Evolutionary conservation across 805 yeast genomes (phyloP).

Genomic region (Saccharomycopsis malanga): DNA sequence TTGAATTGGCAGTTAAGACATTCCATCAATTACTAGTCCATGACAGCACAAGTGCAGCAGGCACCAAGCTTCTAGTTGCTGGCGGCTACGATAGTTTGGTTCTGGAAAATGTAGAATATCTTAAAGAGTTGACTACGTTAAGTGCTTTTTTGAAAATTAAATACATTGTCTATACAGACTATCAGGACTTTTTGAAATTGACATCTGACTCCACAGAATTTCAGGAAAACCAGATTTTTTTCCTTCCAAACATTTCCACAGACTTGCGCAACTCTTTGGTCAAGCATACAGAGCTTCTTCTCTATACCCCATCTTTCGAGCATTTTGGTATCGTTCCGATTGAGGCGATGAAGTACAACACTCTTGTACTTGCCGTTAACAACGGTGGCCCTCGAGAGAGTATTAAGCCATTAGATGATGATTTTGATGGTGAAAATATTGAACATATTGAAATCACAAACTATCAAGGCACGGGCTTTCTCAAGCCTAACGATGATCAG

Average conservation of each 20-base stretch:
- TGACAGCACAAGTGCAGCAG: conserved; percentile 24
- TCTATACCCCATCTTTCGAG: conserved; percentile 87
- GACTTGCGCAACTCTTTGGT: conserved; percentile 57
- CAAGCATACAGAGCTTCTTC: conserved; percentile 46
- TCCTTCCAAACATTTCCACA: conserved; percentile 75
- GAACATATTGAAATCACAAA: conserved; percentile 10
- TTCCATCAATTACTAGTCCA: conserved; percentile 40
- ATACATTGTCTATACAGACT: conserved; percentile 36
- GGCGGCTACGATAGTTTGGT: conserved; percentile 88
- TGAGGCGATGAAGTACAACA: conserved; percentile 82
- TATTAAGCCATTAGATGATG: conserved; percentile 28
- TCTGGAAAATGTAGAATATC: conserved; percentile 65
- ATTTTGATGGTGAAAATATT: conserved; percentile 23
- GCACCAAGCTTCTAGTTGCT: conserved; percentile 57
- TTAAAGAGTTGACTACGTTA: conserved; percentile 49
- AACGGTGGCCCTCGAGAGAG: conserved; percentile 94
- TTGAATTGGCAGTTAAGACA: conserved; percentile 68
- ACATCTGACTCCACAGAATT: conserved; percentile 27
- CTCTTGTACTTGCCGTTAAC: conserved; percentile 79
- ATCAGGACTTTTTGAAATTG: conserved; percentile 24
- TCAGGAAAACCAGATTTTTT: conserved; percentile 44
- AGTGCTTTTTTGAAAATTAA: conserved; percentile 40
- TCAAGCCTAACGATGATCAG: conserved; percentile 39
- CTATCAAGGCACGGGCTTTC: conserved; percentile 57
- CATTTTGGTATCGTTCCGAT: conserved; percentile 98